Percentiles rank a stretch among this genome's conserved stretches.
Conservation (phyloP, 1,284 basidiomycete genomes). For the Porogramme epimiltina region DNA sequence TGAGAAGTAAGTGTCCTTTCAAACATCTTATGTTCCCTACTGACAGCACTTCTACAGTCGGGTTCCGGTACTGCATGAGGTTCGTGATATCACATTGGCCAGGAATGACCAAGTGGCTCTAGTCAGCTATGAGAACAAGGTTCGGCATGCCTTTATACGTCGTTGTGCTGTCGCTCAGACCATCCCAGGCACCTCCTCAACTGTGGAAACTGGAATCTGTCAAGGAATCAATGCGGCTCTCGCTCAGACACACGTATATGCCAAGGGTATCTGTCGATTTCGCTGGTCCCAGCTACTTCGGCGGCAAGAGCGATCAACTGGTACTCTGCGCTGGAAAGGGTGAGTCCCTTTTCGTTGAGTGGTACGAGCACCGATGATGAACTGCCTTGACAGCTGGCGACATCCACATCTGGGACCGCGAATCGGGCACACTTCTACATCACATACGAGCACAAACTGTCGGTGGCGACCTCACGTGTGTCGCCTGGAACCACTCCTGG, state of each 20-base stretch:
- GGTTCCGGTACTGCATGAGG: conserved; percentile 78
- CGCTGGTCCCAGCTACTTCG: conserved; percentile 79
- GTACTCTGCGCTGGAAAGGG: conserved; percentile 79
- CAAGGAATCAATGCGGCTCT: conserved; percentile 52
- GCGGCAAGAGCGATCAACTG: conserved; percentile 74
- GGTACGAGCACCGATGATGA: no score
- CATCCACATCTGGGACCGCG: conserved; percentile 83
- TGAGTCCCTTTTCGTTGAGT: conserved; percentile 27
- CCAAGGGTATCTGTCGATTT: conserved; percentile 71
- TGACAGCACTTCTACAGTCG: conserved; percentile 44
- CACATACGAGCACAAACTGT: conserved; percentile 61
- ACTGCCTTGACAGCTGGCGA: conserved; percentile 56
- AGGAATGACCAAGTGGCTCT: conserved; percentile 63
- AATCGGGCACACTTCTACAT: conserved; percentile 68
- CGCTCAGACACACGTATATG: conserved; percentile 68
- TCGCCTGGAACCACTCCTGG: conserved; percentile 73
- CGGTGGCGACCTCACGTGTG: conserved; percentile 71
- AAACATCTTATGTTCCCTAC: background rate
- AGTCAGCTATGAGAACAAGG: conserved; percentile 76
- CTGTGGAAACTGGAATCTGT: conserved; percentile 75
- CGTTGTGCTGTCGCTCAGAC: conserved; percentile 6
- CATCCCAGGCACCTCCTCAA: conserved; percentile 69
- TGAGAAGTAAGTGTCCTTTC: conserved; percentile 57
- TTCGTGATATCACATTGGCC: conserved; percentile 71
- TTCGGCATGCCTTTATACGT: conserved; percentile 25